These are phyloP conservation scores for Whalleya microplaca DNA, from an alignment of 2,329 filamentous ascomycete genomes.

Conservation along the genomic window DNA sequence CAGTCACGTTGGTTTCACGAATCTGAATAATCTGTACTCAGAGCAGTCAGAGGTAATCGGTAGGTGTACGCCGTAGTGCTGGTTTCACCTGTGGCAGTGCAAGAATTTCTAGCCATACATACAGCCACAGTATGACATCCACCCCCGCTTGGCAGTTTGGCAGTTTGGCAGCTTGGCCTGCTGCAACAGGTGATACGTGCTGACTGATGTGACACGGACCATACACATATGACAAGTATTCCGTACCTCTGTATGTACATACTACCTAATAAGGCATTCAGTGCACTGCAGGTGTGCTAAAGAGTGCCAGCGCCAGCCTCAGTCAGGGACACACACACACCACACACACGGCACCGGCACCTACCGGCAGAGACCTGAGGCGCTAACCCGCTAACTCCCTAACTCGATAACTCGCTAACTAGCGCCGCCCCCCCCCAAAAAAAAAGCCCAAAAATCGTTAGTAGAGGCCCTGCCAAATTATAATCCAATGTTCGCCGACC, in stretches of 20 bases:
- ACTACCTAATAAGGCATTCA: no score
- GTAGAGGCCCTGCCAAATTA: conserved; percentile 21
- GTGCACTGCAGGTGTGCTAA: no score
- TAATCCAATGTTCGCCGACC: conserved; percentile 14
- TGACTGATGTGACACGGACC: conserved; percentile 1
- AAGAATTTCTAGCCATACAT: neutral
- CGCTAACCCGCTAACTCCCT: conserved; percentile 23
- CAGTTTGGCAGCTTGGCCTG: no score
- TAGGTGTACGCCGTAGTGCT: neutral
- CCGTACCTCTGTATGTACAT: no score
- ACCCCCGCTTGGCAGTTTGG: no score
- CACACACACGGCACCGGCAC: conserved; percentile 5
- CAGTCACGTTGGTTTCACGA: neutral
- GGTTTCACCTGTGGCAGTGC: conserved; percentile 12
- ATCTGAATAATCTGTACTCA: no score
- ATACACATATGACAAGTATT: no score
- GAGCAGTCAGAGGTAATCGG: no score
- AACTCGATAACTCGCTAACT: conserved; percentile 7
- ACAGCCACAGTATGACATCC: conserved; percentile 4
- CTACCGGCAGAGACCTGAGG: conserved; percentile 20
- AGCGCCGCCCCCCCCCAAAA: conserved; percentile 22
- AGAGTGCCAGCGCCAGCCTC: no score
- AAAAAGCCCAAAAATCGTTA: conserved; percentile 12
- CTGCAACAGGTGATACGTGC: no score
- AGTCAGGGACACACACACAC: no score